These are phyloP conservation scores for Metschnikowia gruessii DNA, from an alignment of 805 yeast genomes.

Conservation along the genomic window DNA sequence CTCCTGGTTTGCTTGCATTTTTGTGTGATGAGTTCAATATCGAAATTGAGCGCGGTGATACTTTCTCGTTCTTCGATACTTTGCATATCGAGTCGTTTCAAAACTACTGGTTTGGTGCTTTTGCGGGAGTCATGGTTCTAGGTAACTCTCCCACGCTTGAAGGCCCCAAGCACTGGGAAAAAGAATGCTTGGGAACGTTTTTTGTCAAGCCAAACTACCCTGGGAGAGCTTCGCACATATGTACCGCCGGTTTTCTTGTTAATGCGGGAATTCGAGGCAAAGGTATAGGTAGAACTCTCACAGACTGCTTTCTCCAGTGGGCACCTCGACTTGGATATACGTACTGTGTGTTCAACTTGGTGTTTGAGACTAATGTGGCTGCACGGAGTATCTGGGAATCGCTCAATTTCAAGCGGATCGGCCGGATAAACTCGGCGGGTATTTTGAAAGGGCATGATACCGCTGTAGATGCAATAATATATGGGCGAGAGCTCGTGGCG, in stretches of 20 bases:
- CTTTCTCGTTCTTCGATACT: constrained; percentile 82
- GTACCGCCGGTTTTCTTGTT: constrained; percentile 83
- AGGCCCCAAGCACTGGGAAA: constrained; percentile 77
- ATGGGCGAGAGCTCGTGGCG: constrained; percentile 74
- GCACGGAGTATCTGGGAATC: constrained; percentile 78
- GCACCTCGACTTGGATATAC: constrained; percentile 87
- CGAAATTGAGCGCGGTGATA: constrained; percentile 87
- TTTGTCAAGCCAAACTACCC: constrained; percentile 86
- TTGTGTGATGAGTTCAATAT: constrained; percentile 88
- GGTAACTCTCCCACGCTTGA: constrained; percentile 60
- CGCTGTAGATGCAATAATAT: constrained; percentile 84
- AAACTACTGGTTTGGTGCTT: constrained; percentile 83
- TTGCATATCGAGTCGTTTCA: constrained; percentile 73
- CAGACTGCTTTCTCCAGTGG: constrained; percentile 87
- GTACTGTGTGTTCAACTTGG: constrained; percentile 76
- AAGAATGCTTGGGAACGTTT: constrained; percentile 87
- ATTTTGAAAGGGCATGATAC: constrained; percentile 78
- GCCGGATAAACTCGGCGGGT: constrained; percentile 84
- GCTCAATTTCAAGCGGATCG: constrained; percentile 71
- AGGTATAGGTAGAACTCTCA: constrained; percentile 84
- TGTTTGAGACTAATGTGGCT: constrained; percentile 84
- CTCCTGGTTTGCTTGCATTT: constrained; percentile 74
- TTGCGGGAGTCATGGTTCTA: constrained; percentile 74
- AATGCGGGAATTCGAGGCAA: constrained; percentile 91
- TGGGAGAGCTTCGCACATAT: constrained; percentile 90